Conservation (phyloP, 179 eudicot genomes). For the Patellifolia procumbens region DNA sequence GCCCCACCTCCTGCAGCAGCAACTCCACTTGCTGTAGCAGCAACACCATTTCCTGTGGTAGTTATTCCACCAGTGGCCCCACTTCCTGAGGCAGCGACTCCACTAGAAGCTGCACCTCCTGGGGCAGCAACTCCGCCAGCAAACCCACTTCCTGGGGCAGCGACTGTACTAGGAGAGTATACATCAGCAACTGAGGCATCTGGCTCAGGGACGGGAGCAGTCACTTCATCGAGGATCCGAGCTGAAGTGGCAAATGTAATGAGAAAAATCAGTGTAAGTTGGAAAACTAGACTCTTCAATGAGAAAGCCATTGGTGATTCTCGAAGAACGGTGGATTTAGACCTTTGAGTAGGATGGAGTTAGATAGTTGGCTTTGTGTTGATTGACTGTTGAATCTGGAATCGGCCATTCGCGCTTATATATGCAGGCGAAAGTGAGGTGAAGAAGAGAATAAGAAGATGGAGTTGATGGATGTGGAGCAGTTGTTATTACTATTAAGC, state of each 20-base stretch:
- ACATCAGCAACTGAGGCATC: constrained; percentile 36
- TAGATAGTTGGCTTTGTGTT: constrained; percentile 9
- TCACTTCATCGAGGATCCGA: constrained; percentile 63
- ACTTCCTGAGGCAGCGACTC: constrained; percentile 16
- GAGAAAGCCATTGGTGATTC: constrained; percentile 26
- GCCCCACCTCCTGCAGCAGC: constrained; percentile 13
- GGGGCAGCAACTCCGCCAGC: constrained; percentile 18
- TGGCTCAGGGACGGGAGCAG: constrained; percentile 27
- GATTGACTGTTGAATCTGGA: constrained; percentile 29
- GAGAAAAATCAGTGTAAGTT: constrained; percentile 44
- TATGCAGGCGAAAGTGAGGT: constrained; percentile 19
- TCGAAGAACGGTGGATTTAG: constrained; percentile 17
- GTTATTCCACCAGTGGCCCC: constrained; percentile 25
- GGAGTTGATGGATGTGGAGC: constrained; percentile 65
- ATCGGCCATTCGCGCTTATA: constrained; percentile 28
- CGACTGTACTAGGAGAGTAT: constrained; percentile 25
- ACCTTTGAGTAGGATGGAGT: not conserved
- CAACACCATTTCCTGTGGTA: constrained; percentile 4
- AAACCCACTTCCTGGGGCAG: constrained; percentile 13
- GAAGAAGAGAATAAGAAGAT: constrained; percentile 22
- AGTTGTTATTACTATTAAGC: constrained; percentile 30
- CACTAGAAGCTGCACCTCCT: constrained; percentile 20
- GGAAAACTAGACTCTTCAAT: constrained; percentile 42
- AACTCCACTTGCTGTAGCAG: constrained; percentile 24
- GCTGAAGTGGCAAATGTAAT: constrained; percentile 50